Evolutionary conservation across 2,329 filamentous ascomycete genomes (phyloP).

Genomic region (Ceratocystis papillata): DNA sequence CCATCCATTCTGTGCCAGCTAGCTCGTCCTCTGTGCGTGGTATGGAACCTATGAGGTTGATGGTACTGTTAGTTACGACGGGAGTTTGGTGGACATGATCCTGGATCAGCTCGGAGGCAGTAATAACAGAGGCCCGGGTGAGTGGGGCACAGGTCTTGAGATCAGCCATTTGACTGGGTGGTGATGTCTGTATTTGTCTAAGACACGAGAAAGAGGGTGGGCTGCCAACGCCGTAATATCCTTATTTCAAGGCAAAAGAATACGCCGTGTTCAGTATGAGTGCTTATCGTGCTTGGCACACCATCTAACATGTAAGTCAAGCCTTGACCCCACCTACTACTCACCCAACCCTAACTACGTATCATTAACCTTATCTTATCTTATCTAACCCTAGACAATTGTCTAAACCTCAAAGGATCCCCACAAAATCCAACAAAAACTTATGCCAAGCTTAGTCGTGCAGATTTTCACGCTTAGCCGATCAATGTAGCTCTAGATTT

Average conservation of each 20-base stretch:
- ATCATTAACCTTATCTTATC: background rate
- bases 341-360: background rate
- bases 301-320: background rate
- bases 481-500: slow-evolving; percentile 1
- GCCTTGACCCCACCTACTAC: background rate
- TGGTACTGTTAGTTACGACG: slow-evolving; percentile 65
- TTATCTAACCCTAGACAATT: background rate
- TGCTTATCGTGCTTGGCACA: background rate
- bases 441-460: background rate
- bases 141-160: slow-evolving; percentile 50
- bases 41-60: slow-evolving; percentile 63
- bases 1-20: slow-evolving; percentile 45
- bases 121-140: slow-evolving; percentile 58
- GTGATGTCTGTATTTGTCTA: background rate
- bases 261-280: background rate
- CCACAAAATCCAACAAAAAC: slow-evolving; percentile 1
- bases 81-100: slow-evolving; percentile 73
- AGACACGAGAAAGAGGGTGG: background rate
- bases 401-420: background rate
- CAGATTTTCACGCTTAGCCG: background rate
- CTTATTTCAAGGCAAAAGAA: background rate
- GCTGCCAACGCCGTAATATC: no score
- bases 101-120: slow-evolving; percentile 62
- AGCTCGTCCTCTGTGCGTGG: slow-evolving; percentile 48
- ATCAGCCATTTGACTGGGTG: slow-evolving; percentile 41